Percentiles rank a stretch among this genome's conserved stretches.
Evolutionary conservation across 192 early-diverging fungal genomes (phyloP).

Genomic region (Coemansia biformis): DNA sequence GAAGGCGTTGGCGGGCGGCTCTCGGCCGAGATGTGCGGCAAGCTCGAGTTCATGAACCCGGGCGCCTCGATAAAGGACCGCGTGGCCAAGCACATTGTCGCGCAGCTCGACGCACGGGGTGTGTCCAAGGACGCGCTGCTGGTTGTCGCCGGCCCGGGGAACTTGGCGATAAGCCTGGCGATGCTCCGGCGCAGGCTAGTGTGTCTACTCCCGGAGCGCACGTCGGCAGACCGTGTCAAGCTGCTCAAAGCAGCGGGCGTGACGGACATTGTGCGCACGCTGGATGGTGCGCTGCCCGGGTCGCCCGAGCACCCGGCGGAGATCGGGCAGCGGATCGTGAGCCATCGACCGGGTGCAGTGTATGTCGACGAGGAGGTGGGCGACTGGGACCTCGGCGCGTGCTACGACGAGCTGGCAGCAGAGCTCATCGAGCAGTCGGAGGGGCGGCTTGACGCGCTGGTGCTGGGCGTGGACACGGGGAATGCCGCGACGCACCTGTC

Average conservation of each 20-base stretch:
- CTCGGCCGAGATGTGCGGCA: conserved; percentile 60
- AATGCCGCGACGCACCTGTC: conserved; percentile 59
- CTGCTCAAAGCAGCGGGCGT: conserved; percentile 62
- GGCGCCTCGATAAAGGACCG: conserved; percentile 71
- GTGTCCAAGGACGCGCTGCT: conserved; percentile 41
- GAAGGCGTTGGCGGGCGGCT: conserved; percentile 9
- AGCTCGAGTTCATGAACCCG: conserved; percentile 71
- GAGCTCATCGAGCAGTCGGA: conserved; percentile 60
- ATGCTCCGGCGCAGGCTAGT: conserved; percentile 43
- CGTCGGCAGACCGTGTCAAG: conserved; percentile 60
- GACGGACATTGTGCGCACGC: conserved; percentile 62
- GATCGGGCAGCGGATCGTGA: conserved; percentile 55
- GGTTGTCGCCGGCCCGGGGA: conserved; percentile 66
- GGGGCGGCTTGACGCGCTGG: conserved; percentile 53
- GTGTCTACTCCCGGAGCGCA: conserved; percentile 65
- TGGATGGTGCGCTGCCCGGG: conserved; percentile 60
- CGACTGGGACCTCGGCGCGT: conserved; percentile 19
- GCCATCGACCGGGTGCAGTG: conserved; percentile 48
- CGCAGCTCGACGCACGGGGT: conserved; percentile 26
- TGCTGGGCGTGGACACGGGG: conserved; percentile 68
- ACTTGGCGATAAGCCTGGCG: conserved; percentile 64
- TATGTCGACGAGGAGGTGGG: conserved; percentile 60
- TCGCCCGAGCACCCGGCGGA: conserved; percentile 61
- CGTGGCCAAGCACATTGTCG: conserved; percentile 52
- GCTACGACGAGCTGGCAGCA: conserved; percentile 55